Conservation (phyloP, 352 stramenopile genomes). For the Phytopythium aichiense region DNA sequence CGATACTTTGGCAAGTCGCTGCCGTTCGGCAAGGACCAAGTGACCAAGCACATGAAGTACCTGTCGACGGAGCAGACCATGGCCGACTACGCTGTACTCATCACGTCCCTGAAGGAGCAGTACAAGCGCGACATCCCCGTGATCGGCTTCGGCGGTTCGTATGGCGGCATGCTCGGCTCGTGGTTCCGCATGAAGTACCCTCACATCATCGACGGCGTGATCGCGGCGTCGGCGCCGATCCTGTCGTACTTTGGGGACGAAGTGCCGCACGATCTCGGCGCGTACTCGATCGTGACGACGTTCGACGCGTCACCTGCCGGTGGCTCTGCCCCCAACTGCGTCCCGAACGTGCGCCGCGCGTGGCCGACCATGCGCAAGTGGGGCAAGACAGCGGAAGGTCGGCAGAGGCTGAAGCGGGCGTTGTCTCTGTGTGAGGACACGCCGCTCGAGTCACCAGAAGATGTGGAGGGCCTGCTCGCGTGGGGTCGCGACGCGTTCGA, state of each 20-base stretch:
- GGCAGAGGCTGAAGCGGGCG: conserved; percentile 14
- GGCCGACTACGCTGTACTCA: conserved; percentile 78
- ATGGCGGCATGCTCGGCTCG: conserved; percentile 69
- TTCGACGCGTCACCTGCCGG: conserved; percentile 39
- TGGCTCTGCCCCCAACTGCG: conserved; percentile 38
- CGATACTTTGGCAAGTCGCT: conserved; percentile 91
- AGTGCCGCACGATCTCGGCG: conserved; percentile 77
- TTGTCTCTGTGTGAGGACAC: conserved; percentile 25
- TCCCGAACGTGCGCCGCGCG: conserved; percentile 42
- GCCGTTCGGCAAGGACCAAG: conserved; percentile 46
- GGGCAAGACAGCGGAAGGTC: conserved; percentile 19
- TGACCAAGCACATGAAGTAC: conserved; percentile 57
- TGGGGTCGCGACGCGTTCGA: conserved; percentile 65
- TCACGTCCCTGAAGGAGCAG: conserved; percentile 44
- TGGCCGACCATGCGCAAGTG: conserved; percentile 27
- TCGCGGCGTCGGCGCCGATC: conserved; percentile 68
- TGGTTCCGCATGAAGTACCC: conserved; percentile 82
- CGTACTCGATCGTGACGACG: conserved; percentile 21
- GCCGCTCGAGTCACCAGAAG: conserved; percentile 16
- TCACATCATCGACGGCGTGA: conserved; percentile 58
- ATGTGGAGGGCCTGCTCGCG: conserved; percentile 33
- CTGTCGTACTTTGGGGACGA: conserved; percentile 89
- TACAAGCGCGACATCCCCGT: conserved; percentile 42
- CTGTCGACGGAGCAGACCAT: conserved; percentile 86
- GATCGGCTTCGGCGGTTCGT: conserved; percentile 71